A percentile compares a stretch with the other conserved stretches of the same genome.
Evolutionary conservation across 2,329 filamentous ascomycete species (phyloP).

Genomic region (Penicillium sp.): DNA sequence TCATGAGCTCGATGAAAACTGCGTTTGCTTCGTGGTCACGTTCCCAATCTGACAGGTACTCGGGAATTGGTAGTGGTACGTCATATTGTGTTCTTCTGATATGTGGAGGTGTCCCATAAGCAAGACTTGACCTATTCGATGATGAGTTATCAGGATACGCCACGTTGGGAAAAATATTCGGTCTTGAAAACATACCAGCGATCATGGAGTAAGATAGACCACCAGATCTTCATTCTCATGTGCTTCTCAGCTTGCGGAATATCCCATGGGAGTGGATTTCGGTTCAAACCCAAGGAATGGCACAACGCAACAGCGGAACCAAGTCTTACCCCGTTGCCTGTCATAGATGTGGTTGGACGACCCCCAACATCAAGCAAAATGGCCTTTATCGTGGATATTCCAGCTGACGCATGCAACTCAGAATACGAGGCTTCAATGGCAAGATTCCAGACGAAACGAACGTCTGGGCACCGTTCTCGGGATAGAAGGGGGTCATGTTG

Average conservation of each 20-base stretch:
- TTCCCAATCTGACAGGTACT: constrained; percentile 32
- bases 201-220: constrained; percentile 55
- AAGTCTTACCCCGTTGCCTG: constrained; percentile 54
- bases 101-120: constrained; percentile 54
- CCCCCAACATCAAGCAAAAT: constrained; percentile 56
- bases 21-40: constrained; percentile 29
- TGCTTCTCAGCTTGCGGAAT: constrained; percentile 53
- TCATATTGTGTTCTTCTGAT: constrained; percentile 50
- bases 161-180: not conserved
- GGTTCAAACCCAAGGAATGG: constrained; percentile 56
- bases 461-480: constrained; percentile 47
- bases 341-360: constrained; percentile 54
- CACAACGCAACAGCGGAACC: constrained; percentile 54
- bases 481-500: constrained; percentile 37
- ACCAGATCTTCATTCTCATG: constrained; percentile 56
- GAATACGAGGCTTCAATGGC: constrained; percentile 55
- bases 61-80: constrained; percentile 45
- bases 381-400: constrained; percentile 54
- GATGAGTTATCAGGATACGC: not conserved
- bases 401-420: constrained; percentile 53
- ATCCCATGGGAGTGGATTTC: constrained; percentile 53
- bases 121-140: constrained; percentile 48
- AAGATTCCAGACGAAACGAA: constrained; percentile 58
- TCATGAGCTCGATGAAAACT: constrained; percentile 48
- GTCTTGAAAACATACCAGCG: constrained; percentile 46